These are phyloP conservation scores for Candida insectorum DNA, from an alignment of 805 yeast genomes.

Conservation along the genomic window DNA sequence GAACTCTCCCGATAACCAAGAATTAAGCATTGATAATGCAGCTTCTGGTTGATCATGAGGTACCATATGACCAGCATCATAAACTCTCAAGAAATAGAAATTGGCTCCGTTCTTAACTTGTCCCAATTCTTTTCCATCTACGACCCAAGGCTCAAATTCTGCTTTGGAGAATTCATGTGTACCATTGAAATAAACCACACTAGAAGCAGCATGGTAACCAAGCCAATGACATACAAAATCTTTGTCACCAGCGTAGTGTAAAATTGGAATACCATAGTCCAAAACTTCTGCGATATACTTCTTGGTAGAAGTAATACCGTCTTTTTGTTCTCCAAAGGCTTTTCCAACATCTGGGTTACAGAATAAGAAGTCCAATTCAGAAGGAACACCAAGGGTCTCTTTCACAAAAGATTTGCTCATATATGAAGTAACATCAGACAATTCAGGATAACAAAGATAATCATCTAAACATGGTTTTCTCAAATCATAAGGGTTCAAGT, in stretches of 20 bases:
- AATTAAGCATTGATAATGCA: constrained; percentile 33
- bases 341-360: constrained; percentile 43
- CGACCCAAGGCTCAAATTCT: constrained; percentile 35
- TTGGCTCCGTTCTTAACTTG: constrained; percentile 29
- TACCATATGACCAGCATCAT: constrained; percentile 39
- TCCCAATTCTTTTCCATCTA: constrained; percentile 27
- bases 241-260: constrained; percentile 88
- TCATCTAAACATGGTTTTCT: constrained; percentile 10
- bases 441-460: constrained; percentile 43
- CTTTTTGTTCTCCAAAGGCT: constrained; percentile 50
- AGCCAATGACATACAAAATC: constrained; percentile 91
- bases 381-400: constrained; percentile 50
- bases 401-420: constrained; percentile 51
- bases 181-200: constrained; percentile 15
- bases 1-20: constrained; percentile 30
- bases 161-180: constrained; percentile 15
- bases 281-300: constrained; percentile 43
- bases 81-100: constrained; percentile 34
- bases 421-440: constrained; percentile 45
- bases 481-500: constrained; percentile 10
- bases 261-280: constrained; percentile 63
- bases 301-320: constrained; percentile 62
- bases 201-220: constrained; percentile 65
- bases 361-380: constrained; percentile 33
- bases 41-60: constrained; percentile 36